Evolutionary conservation across 768 basidiomycete species (phyloP).

Genomic region (Macrocybe gigantea): DNA sequence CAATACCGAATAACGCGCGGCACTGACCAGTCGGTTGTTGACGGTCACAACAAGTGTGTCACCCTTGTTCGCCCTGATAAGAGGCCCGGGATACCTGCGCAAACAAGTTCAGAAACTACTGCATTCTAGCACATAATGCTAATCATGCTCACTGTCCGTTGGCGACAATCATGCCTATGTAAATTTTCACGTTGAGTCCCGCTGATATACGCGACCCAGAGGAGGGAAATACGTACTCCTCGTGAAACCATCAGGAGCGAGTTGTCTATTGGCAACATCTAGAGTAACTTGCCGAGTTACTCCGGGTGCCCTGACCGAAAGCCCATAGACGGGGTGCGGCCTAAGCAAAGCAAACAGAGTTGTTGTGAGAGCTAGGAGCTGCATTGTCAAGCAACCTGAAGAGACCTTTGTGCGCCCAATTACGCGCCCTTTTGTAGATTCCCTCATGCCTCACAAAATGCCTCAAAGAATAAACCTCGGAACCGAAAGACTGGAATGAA

Average conservation of each 20-base stretch:
- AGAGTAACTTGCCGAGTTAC: conserved; percentile 8
- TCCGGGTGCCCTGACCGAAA: not conserved
- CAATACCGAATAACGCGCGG: not conserved
- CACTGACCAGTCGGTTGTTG: conserved; percentile 10
- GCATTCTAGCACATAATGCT: not conserved
- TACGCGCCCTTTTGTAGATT: too few species aligned
- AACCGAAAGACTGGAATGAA: too few species aligned
- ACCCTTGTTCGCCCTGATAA: conserved; percentile 12
- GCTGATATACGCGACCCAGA: not conserved
- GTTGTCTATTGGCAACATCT: conserved; percentile 11
- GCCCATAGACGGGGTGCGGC: conserved; percentile 7
- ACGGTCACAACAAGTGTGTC: conserved; percentile 25
- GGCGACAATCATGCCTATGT: too few species aligned
- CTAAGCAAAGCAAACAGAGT: conserved; percentile 12
- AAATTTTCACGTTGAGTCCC: not conserved
- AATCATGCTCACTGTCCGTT: conserved; percentile 7
- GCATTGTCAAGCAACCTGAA: conserved; percentile 12
- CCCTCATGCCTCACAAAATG: too few species aligned
- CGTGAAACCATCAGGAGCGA: conserved; percentile 17
- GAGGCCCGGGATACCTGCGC: conserved; percentile 7
- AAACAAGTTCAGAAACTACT: not conserved
- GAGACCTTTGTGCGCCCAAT: not conserved
- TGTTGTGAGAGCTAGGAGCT: conserved; percentile 11
- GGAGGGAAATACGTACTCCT: conserved; percentile 12
- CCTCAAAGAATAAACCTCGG: too few species aligned